Base-by-base conservation (phyloP, 2,329 filamentous ascomycete genomes). In the Aspergillus texensis region DNA sequence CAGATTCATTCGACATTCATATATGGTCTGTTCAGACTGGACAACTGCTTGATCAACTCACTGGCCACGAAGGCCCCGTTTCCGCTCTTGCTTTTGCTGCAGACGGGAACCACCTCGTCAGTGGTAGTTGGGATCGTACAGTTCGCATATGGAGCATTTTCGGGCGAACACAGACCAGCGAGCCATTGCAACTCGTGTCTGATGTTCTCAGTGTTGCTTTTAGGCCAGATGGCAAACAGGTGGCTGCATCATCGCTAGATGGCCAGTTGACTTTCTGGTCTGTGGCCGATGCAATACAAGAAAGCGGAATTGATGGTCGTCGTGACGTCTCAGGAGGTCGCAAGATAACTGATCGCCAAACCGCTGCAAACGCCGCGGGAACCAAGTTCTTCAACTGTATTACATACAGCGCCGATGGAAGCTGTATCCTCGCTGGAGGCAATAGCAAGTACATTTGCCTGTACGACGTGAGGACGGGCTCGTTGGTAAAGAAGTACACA, bases 381-480 rank as follows among this genome's bases (percentile, higher is more conserved):
- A 97, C 92, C 48, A 99, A 99, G 77, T 91, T 88, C 68, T 99
- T 97, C 81, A 90, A 87, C 72, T 91, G 91, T 8, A 91, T 99
- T 68, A 88, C 87, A 60, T 99, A 98, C 80, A 97, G 93, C 75
- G 91, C 92, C 1, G 95, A 99, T 74, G 95, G 95, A 14, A 91
- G 88, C 66, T 97, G 95, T 71, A 84, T 99, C 12, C 83, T 99
- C 46, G 95, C 94, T 0, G 94, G 88, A 55, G 95, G 95, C 36
- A 97, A 95, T 83, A 97, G 93, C 88, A 99, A 99, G 81, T 97
- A 96, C 78, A 97, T 99, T 58, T 98, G 95, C 75, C 79, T 99
- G 62, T 99, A 99, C 80, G 94, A 96, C n/a, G 92, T 96, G 36
- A 89, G 89, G 62, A 96, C 94, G 0, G 93, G 95, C 77, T 93